Conservation (phyloP, 108 stramenopile genomes). For the Phaeodactylum tricornutum region DNA sequence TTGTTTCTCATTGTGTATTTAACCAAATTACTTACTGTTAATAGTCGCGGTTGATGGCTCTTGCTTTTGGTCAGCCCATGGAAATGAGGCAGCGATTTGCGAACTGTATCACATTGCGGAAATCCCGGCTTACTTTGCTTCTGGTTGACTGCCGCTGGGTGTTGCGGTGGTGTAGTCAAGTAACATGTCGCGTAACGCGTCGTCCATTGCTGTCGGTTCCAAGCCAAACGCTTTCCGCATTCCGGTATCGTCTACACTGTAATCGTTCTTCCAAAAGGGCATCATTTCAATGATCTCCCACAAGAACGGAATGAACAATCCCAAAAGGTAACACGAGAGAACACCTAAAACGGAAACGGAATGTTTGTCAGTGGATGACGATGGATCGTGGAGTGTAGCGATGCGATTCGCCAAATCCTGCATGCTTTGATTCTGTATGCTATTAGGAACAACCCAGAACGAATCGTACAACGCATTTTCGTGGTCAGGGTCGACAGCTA, state of each 20-base stretch:
- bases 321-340: conserved; percentile 3
- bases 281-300: conserved; percentile 26
- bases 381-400: conserved; percentile 1
- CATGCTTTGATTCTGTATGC: conserved; percentile 14
- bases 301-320: conserved; percentile 15
- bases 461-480: conserved; percentile 9
- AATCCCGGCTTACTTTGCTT: too few species aligned
- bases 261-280: conserved; percentile 20
- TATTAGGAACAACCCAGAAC: conserved; percentile 24
- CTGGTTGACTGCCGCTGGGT: too few species aligned
- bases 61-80: too few species aligned
- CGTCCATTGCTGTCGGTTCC: conserved; percentile 17
- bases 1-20: too few species aligned
- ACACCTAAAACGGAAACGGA: not conserved
- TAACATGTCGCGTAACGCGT: too few species aligned
- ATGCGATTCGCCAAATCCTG: conserved; percentile 16
- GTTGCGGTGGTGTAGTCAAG: too few species aligned
- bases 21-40: too few species aligned
- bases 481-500: conserved; percentile 9
- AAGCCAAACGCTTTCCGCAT: conserved; percentile 16
- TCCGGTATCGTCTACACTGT: conserved; percentile 23
- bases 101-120: too few species aligned
- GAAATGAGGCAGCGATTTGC: too few species aligned
- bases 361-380: not conserved
- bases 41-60: too few species aligned